These are phyloP conservation scores for Colletotrichum liaoningense DNA, from an alignment of 2,329 filamentous ascomycete species.

Conservation along the genomic window DNA sequence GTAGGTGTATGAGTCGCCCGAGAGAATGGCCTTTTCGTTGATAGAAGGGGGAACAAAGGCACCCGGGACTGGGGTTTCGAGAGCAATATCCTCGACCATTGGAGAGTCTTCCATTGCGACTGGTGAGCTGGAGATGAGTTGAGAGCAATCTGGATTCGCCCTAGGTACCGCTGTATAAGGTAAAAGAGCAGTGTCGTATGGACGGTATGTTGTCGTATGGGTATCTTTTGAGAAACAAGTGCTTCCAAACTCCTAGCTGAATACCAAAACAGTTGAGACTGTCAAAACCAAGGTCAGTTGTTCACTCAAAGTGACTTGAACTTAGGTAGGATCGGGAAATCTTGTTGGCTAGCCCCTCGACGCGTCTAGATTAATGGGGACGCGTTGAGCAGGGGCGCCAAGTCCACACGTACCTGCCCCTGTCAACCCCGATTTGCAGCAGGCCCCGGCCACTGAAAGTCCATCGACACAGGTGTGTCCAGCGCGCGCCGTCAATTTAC, in stretches of 20 bases:
- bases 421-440: background rate
- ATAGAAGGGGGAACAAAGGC: slow-evolving; percentile 78
- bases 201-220: background rate
- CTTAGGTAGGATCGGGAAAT: background rate
- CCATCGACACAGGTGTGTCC: background rate
- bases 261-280: background rate
- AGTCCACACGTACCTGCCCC: slow-evolving; percentile 9
- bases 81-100: slow-evolving; percentile 47
- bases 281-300: background rate
- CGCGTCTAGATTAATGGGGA: slow-evolving; percentile 38
- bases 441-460: slow-evolving; percentile 22
- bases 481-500: slow-evolving; percentile 9
- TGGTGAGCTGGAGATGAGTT: background rate
- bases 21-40: slow-evolving; percentile 64
- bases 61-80: slow-evolving; percentile 47
- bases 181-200: background rate
- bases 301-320: background rate
- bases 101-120: slow-evolving; percentile 53
- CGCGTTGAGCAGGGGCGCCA: slow-evolving; percentile 32
- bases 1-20: slow-evolving; percentile 77
- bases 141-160: background rate
- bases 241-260: background rate
- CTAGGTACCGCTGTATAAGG: background rate
- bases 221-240: background rate
- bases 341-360: slow-evolving; percentile 35